These are phyloP conservation scores for Gaillardinia entomophila DNA, from an alignment of 805 yeast genomes.

Conservation along the genomic window DNA sequence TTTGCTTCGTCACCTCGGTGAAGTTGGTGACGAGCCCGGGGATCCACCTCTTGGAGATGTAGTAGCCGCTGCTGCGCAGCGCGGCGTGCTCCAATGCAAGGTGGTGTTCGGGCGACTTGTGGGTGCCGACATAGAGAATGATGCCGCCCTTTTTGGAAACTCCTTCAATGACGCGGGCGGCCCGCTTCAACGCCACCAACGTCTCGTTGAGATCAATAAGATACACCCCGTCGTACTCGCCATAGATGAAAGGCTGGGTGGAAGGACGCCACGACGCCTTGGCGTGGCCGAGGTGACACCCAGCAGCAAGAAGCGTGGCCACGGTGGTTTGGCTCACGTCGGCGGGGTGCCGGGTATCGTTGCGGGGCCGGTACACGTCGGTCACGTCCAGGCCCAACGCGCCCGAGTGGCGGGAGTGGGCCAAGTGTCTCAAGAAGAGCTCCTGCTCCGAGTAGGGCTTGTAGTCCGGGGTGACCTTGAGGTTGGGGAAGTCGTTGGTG, in stretches of 20 bases:
- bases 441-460: conserved; percentile 76
- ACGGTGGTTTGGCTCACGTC: conserved; percentile 54
- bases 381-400: conserved; percentile 59
- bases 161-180: conserved; percentile 79
- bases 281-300: conserved; percentile 94
- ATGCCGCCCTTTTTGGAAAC: conserved; percentile 82
- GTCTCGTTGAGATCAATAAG: conserved; percentile 89
- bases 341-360: conserved; percentile 57
- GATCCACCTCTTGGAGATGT: conserved; percentile 81
- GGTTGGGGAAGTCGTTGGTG: conserved; percentile 47
- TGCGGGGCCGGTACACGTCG: conserved; percentile 65
- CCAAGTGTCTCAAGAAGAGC: conserved; percentile 64
- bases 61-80: conserved; percentile 67
- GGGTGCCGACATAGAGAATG: conserved; percentile 78
- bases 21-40: conserved; percentile 94
- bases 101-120: conserved; percentile 60
- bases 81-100: conserved; percentile 78
- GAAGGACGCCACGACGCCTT: conserved; percentile 69
- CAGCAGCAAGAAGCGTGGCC: conserved; percentile 77
- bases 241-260: conserved; percentile 82
- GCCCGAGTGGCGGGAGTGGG: conserved; percentile 51
- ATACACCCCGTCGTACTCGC: conserved; percentile 86
- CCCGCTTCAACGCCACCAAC: conserved; percentile 65
- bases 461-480: conserved; percentile 53
- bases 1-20: conserved; percentile 57